These are phyloP conservation scores for Uromyces viciae-fabae DNA, from an alignment of 1,284 basidiomycete species.

Conservation along the genomic window DNA sequence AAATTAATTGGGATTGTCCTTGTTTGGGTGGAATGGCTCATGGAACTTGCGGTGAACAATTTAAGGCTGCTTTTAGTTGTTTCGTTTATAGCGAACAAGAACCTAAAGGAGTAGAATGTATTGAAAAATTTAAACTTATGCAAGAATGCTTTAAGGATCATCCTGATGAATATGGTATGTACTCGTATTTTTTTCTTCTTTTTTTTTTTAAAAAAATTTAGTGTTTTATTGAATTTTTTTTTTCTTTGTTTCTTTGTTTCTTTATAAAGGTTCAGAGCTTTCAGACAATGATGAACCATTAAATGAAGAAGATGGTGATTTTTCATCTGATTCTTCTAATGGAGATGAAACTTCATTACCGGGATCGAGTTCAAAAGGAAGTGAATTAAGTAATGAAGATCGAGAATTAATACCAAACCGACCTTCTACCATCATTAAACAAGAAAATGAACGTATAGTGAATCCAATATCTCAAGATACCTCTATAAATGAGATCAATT, in stretches of 20 bases:
- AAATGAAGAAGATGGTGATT: not conserved
- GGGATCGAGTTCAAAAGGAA: no score
- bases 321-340: not conserved
- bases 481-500: no score
- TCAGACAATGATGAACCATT: not conserved
- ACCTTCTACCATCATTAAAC: no score
- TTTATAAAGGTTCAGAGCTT: not conserved
- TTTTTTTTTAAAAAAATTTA: not conserved
- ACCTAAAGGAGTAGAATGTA: slow-evolving; percentile 95
- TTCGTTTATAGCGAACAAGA: slow-evolving; percentile 92
- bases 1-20: slow-evolving; percentile 56
- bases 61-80: slow-evolving; percentile 94
- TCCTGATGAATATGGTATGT: slow-evolving; percentile 86
- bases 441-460: no score
- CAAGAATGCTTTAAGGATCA: slow-evolving; percentile 95
- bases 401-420: no score
- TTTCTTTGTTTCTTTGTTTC: not conserved
- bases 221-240: not conserved
- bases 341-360: no score
- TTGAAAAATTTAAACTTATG: slow-evolving; percentile 97
- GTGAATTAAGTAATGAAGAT: no score
- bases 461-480: no score
- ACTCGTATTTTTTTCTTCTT: not conserved
- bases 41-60: slow-evolving; percentile 89
- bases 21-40: slow-evolving; percentile 98